Evolutionary conservation across 2,329 filamentous ascomycete genomes (phyloP).

Genomic region (Colletotrichum theobromicola): DNA sequence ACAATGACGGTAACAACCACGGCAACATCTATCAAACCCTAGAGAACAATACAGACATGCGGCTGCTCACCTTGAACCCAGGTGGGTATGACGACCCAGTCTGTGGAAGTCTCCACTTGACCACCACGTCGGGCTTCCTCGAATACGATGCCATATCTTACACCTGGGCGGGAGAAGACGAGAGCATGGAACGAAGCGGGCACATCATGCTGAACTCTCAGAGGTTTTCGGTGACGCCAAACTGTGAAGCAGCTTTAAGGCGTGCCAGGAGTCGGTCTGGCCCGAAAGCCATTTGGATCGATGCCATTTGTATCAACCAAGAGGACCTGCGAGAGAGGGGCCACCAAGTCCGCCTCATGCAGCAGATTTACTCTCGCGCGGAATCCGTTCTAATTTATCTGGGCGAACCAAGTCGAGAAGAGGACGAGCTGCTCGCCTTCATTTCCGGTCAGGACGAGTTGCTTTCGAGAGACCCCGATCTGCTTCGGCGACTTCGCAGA

Average conservation of each 20-base stretch:
- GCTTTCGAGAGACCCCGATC: rapidly evolving
- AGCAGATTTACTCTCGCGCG: slow-evolving; percentile 14
- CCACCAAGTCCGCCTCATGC: slow-evolving; percentile 23
- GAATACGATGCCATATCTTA: slow-evolving; percentile 40
- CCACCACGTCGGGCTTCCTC: not conserved
- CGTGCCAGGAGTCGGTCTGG: not conserved
- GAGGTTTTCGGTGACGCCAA: not conserved
- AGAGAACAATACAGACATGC: not conserved
- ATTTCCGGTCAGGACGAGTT: rapidly evolving
- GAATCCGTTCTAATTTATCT: not conserved
- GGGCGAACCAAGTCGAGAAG: slow-evolving; percentile 24
- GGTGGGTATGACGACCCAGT: not conserved
- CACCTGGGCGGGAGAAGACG: slow-evolving; percentile 34
- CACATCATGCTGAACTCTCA: not conserved
- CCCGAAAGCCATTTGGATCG: slow-evolving; percentile 18
- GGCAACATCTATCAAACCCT: not conserved
- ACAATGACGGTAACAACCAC: rapidly evolving
- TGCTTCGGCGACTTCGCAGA: not conserved
- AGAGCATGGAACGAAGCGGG: not conserved
- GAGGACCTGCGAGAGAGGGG: slow-evolving; percentile 18
- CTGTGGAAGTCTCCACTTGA: not conserved
- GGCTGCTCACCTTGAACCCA: not conserved
- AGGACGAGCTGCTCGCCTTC: not conserved
- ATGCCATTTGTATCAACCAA: slow-evolving; percentile 26
- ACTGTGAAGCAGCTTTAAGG: not conserved